Evolutionary conservation across 495 filamentous ascomycete genomes (phyloP), one percentile per base, ranked within the genome.

Genomic region (Tuber microsphaerosporum): DNA sequence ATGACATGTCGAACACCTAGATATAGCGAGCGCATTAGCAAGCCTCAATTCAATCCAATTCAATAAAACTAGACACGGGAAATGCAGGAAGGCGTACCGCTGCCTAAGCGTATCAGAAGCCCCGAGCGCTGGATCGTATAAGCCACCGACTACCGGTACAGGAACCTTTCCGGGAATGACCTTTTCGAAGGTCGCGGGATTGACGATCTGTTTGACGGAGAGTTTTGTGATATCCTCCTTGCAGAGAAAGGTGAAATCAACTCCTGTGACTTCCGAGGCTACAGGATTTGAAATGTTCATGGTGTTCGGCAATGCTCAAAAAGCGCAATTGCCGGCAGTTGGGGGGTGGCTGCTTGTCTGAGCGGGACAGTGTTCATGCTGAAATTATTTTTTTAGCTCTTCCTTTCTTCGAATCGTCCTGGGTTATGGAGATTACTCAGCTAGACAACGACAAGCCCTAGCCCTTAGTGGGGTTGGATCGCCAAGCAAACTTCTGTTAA

Each of bases 61-160:
- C n/a, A 61, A 43, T 44, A 71, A 65, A 45, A n/a, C 16, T n/a
- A 26, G 71, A 37, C 20, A 46, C 72, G 43, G 73, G 71, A 83
- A 76, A 73, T 56, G 43, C 65, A 70, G 42, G 75, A 56, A 20
- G 68, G 77, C 76, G 80, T 83, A 86, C 81, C 81, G 72, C 77
- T 82, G 81, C 51, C 77, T 75, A 41, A 82, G 43, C 26, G 75
- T 22, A 44, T 82, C 80, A 1, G 76, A 80, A 72, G 95, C 92
- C n/a, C 96, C 96, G 72, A 99, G 87, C 72, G 95, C 94, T 69
- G 93, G 87, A 84, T 97, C 96, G 83, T 98, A 97, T 12, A 99
- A 87, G 81, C 96, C 96, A 7, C 81, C 81, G 51, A 68, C 34
- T 9, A 83, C 65, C 2, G 81, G 79, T 10, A 83, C 73, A 44